Conservation (phyloP, 805 yeast genomes). For the Scheffersomyces spartinae region DNA sequence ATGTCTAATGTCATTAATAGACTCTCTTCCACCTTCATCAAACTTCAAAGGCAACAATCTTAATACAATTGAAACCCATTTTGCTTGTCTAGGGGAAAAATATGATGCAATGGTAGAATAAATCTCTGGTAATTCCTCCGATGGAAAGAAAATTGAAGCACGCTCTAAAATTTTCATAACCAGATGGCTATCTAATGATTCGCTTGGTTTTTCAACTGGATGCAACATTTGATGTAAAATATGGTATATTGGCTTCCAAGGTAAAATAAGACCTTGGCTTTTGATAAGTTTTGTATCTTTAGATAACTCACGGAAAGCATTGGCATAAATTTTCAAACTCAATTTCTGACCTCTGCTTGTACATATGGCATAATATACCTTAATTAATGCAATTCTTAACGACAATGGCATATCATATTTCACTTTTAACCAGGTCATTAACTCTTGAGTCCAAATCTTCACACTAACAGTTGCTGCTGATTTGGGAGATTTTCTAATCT, state of each 20-base stretch:
- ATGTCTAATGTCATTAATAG: slow-evolving; percentile 32
- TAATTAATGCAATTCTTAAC: slow-evolving; percentile 48
- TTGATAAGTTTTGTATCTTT: slow-evolving; percentile 31
- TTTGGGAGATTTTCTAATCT: slow-evolving; percentile 50
- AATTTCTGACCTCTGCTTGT: slow-evolving; percentile 63
- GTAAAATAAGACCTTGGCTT: slow-evolving; percentile 31
- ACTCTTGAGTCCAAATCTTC: slow-evolving; percentile 79
- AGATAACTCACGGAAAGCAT: slow-evolving; percentile 48
- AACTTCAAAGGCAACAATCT: slow-evolving; percentile 41
- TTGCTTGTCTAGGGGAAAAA: slow-evolving; percentile 42
- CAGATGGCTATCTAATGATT: too few species aligned
- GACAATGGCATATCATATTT: slow-evolving; percentile 69
- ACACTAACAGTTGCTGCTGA: slow-evolving; percentile 68
- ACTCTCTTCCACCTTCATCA: slow-evolving; percentile 15
- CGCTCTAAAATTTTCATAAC: too few species aligned
- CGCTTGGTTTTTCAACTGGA: slow-evolving; percentile 12
- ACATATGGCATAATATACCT: slow-evolving; percentile 61
- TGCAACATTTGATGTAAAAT: slow-evolving; percentile 24
- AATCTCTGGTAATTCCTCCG: slow-evolving; percentile 34
- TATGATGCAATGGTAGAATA: slow-evolving; percentile 40
- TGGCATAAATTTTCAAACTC: slow-evolving; percentile 47
- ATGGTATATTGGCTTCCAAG: slow-evolving; percentile 37
- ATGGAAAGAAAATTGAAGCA: slow-evolving; percentile 44
- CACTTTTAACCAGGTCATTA: slow-evolving; percentile 66
- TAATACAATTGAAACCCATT: too few species aligned